phyloP scores from a whole-genome alignment of 1,284 basidiomycete genomes.

The Sphagnurus paluster region DNA sequence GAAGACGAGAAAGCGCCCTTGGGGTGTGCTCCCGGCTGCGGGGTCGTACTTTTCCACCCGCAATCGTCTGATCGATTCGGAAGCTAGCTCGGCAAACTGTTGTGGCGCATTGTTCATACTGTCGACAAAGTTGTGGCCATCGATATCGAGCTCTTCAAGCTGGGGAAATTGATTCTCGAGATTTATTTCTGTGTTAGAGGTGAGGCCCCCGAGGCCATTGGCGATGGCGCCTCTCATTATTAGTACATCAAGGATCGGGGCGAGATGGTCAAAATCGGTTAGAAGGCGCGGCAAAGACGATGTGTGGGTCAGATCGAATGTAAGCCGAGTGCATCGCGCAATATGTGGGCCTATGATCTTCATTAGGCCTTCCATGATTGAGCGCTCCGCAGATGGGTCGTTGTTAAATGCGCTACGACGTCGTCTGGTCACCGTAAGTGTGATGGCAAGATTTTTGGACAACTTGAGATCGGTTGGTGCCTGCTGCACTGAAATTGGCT shows the following conservation, averaged over 20 bases:
- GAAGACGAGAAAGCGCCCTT: no score
- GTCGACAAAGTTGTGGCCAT: slow-evolving; percentile 6
- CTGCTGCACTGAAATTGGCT: background rate
- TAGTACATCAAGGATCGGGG: background rate
- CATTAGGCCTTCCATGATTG: background rate
- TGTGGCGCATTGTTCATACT: no score
- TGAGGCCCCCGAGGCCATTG: background rate
- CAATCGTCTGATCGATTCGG: no score
- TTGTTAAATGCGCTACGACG: background rate
- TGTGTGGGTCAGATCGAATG: background rate
- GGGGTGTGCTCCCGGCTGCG: no score
- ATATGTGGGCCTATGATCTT: background rate
- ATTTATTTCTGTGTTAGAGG: background rate
- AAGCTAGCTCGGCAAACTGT: no score
- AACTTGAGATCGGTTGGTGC: background rate
- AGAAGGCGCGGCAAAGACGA: slow-evolving; percentile 1
- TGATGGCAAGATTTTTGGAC: background rate
- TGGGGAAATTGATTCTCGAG: background rate
- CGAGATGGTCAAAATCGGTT: background rate
- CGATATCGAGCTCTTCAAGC: background rate
- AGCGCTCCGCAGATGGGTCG: background rate
- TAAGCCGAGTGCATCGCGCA: background rate
- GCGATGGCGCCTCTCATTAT: background rate
- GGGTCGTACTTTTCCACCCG: no score
- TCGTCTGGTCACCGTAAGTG: background rate